Conservation (phyloP, 257 asterid genomes). For the Nicotiana otophora region DNA sequence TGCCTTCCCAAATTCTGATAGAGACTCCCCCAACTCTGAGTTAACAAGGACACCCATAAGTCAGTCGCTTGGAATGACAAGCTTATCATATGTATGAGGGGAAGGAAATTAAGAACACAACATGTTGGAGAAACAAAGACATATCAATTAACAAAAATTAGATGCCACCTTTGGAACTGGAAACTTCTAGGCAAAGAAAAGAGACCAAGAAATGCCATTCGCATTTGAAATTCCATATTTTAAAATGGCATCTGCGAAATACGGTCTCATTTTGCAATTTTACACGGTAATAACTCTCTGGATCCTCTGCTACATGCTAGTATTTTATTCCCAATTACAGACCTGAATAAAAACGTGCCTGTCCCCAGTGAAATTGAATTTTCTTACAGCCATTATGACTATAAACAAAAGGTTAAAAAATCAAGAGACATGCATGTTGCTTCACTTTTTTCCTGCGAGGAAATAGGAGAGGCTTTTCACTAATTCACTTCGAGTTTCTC, state of each 20-base stretch:
- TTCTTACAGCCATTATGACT: background rate
- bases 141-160: background rate
- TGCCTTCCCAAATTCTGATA: conserved; percentile 92
- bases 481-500: background rate
- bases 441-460: background rate
- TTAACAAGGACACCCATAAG: background rate
- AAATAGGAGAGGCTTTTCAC: background rate
- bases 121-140: background rate
- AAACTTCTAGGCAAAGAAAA: background rate
- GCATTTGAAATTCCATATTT: background rate
- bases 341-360: background rate
- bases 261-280: background rate
- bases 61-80: background rate
- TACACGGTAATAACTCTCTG: background rate
- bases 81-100: background rate
- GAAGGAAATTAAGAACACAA: background rate
- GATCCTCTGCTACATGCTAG: background rate
- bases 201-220: background rate
- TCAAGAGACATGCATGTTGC: background rate
- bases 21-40: conserved; percentile 86
- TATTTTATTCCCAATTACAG: background rate
- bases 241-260: background rate
- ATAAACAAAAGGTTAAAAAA: background rate
- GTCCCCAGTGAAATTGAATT: background rate
- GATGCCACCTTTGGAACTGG: background rate